Evolutionary conservation across 2,329 filamentous ascomycete species (phyloP).

Genomic region (Fusarium siculi): DNA sequence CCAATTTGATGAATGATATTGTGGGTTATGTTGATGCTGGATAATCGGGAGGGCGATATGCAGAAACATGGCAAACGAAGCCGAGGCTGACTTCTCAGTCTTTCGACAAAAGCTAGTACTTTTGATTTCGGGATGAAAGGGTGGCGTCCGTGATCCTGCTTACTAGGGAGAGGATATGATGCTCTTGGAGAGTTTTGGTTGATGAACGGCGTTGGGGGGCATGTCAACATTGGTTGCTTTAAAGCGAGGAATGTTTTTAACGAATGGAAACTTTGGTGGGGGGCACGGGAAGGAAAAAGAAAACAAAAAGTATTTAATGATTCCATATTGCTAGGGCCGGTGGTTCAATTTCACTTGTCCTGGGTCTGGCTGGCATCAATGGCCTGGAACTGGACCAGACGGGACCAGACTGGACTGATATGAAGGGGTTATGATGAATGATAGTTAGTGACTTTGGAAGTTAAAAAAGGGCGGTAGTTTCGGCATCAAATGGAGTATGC

Average conservation of each 20-base stretch:
- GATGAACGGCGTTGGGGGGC: conserved; percentile 36
- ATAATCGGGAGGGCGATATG: neutral
- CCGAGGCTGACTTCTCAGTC: neutral
- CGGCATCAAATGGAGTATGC: conserved; percentile 33
- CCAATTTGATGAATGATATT: conserved; percentile 25
- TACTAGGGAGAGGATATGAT: conserved; percentile 16
- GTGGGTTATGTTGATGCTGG: conserved; percentile 29
- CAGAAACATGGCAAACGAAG: conserved; percentile 8
- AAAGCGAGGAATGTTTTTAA: conserved; percentile 37
- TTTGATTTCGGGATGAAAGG: conserved; percentile 8
- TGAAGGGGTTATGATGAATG: conserved; percentile 29
- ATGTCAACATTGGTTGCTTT: conserved; percentile 26
- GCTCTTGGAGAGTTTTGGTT: conserved; percentile 32
- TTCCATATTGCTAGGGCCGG: conserved; percentile 13
- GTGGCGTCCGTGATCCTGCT: conserved; percentile 1
- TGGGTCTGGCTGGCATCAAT: conserved; percentile 1
- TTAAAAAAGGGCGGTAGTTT: conserved; percentile 24
- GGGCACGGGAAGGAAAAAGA: conserved; percentile 20
- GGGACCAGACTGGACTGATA: neutral
- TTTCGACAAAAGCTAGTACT: neutral
- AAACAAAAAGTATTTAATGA: conserved; percentile 37
- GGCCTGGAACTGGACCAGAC: conserved; percentile 3
- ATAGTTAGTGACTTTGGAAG: conserved; percentile 24
- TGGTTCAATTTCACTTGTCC: conserved; percentile 21
- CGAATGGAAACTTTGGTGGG: conserved; percentile 19